Evolutionary conservation across 2,329 filamentous ascomycete genomes (phyloP).

Genomic region (Ilyonectria mors-panacis): DNA sequence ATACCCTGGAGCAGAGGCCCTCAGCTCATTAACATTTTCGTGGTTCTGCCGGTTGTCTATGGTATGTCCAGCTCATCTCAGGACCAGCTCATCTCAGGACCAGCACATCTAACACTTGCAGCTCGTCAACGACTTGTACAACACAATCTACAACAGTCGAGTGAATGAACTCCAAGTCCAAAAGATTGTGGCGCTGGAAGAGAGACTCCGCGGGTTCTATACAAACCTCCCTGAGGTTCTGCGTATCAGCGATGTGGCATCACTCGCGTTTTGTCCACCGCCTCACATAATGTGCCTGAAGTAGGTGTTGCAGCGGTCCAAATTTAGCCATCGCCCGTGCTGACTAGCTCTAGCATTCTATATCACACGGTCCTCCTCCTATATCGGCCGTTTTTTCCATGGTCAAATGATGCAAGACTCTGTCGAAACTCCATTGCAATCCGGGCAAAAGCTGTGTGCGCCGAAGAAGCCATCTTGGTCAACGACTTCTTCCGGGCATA

Average conservation of each 20-base stretch:
- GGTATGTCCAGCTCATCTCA: background rate
- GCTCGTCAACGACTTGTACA: background rate
- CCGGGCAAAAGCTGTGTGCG: background rate
- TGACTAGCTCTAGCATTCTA: background rate
- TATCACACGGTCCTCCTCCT: slow-evolving; percentile 2
- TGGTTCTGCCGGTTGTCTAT: background rate
- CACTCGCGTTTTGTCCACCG: background rate
- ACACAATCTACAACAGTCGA: background rate
- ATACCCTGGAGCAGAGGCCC: background rate
- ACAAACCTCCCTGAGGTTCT: background rate
- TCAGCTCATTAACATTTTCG: background rate
- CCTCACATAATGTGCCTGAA: background rate
- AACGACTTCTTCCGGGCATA: slow-evolving; percentile 3
- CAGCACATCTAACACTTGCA: background rate
- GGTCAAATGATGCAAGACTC: background rate
- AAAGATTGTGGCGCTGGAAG: slow-evolving; percentile 1
- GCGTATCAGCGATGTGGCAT: background rate
- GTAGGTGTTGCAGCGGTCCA: background rate
- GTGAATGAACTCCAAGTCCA: background rate
- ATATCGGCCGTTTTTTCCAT: background rate
- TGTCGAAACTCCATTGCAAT: background rate
- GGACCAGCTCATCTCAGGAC: background rate
- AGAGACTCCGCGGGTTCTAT: background rate
- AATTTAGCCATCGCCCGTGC: too few species aligned
- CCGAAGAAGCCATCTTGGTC: background rate